Evolutionary conservation across 73 alveolate genomes (phyloP), one percentile per base, ranked within the genome.

Genomic region (Paramecium sexaurelia): DNA sequence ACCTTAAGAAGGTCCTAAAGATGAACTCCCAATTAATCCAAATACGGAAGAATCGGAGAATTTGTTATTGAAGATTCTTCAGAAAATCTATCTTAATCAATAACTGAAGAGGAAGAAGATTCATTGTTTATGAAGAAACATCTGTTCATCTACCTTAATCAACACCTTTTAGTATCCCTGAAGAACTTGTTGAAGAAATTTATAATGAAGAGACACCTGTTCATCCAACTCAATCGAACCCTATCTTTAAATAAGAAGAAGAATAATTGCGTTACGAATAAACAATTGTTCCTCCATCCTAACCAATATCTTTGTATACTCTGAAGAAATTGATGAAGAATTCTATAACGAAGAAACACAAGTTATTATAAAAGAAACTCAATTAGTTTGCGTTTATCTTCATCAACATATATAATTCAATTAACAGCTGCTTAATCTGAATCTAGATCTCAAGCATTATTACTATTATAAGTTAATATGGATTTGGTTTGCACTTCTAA

Each of bases 281-380:
- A 17, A 51, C 67, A 40, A 2, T n/a, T n/a, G 29, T 5, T 17
- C 1, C 10, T n/a, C 67, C 66, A 9, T 11, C 61, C 61, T 8
- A n/a, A n/a, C n/a, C n/a, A n/a, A n/a, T n/a, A n/a, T n/a, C n/a
- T 41, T 4, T 13, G 56, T 9, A 13, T 43, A 13, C 56, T 6
- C 56, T 8, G 92, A 85, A 29, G 92, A 55, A 13, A 57, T 22
- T 13, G 84, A 6, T 0, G 92, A 85, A 84, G 66, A 41, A 39
- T 45, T 27, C 17, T 3, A 29, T 10, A 9, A 40, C 13, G 91
- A 40, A 43, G 75, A 32, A 71, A 11, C 26, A 0, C 37, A 51
- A 17, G 56, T 29, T 32, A 57, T 32, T 10, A 57, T 5, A n/a
- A n/a, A n/a, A 36, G 55, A 27, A 20, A 7, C 32, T 61, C 45